A percentile compares a stretch with the other conserved stretches of the same genome.
Conservation (phyloP, 192 early-diverging fungal species). For the Haplosporangium gracile region DNA sequence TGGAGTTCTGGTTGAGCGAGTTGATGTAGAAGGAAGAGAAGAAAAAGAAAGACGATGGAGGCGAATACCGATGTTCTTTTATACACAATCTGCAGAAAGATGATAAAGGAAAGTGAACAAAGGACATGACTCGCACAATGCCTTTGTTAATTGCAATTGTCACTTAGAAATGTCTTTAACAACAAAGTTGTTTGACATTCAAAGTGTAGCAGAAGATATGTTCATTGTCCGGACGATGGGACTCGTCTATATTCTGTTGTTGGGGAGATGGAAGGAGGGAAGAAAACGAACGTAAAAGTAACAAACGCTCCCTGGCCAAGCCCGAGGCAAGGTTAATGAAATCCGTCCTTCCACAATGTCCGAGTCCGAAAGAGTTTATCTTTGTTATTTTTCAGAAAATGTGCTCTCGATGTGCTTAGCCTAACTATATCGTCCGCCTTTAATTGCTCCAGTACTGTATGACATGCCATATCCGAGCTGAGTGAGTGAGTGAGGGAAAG, state of each 20-base stretch:
- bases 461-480: not conserved
- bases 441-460: not conserved
- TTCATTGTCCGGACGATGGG: not conserved
- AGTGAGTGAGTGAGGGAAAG: not conserved
- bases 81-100: not conserved
- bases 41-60: not conserved
- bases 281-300: not conserved
- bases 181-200: not conserved
- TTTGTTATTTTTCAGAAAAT: not conserved
- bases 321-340: constrained; percentile 1
- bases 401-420: not conserved
- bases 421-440: not conserved
- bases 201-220: not conserved
- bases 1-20: not conserved
- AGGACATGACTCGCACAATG: too few relatives aligned
- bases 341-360: not conserved
- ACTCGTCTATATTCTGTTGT: not conserved
- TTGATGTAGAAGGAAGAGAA: not conserved
- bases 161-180: constrained; percentile 5
- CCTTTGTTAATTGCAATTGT: not conserved
- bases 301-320: not conserved
- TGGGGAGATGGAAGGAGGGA: not conserved
- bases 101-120: not conserved
- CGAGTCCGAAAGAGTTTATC: not conserved
- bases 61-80: not conserved